Conservation (phyloP, 805 yeast species). For the Metschnikowia sp. region DNA sequence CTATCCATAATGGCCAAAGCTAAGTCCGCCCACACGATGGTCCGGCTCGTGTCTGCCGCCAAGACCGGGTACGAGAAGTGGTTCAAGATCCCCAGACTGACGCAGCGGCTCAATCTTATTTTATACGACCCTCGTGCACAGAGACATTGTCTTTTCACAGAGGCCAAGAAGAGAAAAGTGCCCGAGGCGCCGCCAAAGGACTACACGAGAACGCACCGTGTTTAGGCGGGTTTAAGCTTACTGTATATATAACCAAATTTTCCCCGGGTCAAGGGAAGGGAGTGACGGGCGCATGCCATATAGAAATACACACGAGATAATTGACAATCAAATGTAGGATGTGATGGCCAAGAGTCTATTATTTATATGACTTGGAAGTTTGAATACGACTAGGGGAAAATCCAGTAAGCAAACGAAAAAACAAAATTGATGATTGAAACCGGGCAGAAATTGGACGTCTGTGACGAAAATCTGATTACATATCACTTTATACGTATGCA, state of each 20-base stretch:
- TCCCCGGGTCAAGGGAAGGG: not conserved
- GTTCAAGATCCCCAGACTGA: conserved; percentile 75
- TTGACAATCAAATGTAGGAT: too few relatives aligned
- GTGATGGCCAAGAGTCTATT: too few relatives aligned
- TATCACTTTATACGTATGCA: too few relatives aligned
- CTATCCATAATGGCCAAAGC: conserved; percentile 37
- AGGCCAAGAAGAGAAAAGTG: conserved; percentile 81
- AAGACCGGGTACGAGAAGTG: conserved; percentile 85
- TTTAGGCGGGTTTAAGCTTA: conserved; percentile 7
- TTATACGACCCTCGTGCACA: conserved; percentile 49
- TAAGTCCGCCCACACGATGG: conserved; percentile 75
- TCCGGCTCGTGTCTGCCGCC: conserved; percentile 84
- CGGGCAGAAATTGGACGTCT: too few relatives aligned
- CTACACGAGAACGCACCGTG: conserved; percentile 25
- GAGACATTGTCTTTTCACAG: conserved; percentile 88
- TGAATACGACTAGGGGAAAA: too few relatives aligned
- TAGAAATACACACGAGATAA: not conserved
- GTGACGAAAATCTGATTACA: too few relatives aligned
- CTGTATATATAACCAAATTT: not conserved
- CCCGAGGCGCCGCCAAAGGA: conserved; percentile 45
- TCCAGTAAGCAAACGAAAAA: too few relatives aligned
- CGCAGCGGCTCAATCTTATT: conserved; percentile 74
- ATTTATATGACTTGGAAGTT: too few relatives aligned
- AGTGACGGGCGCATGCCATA: not conserved
- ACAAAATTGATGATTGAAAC: too few relatives aligned